phyloP scores from a whole-genome alignment of 2,329 filamentous ascomycete species.

The Botrytis pseudocinerea region DNA sequence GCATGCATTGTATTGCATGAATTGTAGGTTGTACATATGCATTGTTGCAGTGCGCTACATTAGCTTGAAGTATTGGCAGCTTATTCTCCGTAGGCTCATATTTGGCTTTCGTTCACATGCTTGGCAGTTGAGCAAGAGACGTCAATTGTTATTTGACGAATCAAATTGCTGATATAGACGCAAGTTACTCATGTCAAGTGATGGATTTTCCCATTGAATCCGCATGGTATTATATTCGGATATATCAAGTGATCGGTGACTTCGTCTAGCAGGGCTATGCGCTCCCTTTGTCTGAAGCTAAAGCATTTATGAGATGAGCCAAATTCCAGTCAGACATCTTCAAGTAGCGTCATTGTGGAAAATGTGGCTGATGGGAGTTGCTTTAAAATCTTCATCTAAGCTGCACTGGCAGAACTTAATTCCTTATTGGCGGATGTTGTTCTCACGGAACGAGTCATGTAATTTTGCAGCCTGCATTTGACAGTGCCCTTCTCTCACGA shows the following conservation, averaged over 20 bases:
- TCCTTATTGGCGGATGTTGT: too few relatives aligned
- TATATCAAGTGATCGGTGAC: background rate
- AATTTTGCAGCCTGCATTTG: background rate
- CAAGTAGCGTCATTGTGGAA: background rate
- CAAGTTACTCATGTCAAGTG: background rate
- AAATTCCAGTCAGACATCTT: background rate
- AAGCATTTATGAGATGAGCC: background rate
- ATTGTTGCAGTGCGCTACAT: background rate
- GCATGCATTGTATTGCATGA: background rate
- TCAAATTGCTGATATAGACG: background rate
- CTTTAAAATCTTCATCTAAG: background rate
- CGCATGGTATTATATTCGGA: background rate
- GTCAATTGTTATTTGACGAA: background rate
- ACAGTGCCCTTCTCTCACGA: background rate
- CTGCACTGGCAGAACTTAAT: background rate
- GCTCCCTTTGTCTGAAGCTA: background rate
- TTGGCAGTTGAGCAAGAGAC: background rate
- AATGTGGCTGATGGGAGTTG: background rate
- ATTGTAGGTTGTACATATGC: background rate
- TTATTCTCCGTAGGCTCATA: conserved; percentile 12
- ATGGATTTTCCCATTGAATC: background rate
- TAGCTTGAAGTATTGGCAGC: conserved; percentile 2
- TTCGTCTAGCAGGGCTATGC: background rate
- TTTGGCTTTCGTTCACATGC: background rate
- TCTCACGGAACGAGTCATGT: background rate